Evolutionary conservation across 2,329 filamentous ascomycete genomes (phyloP), one percentile per base, ranked within the genome.

Genomic region (Fusarium sp.): DNA sequence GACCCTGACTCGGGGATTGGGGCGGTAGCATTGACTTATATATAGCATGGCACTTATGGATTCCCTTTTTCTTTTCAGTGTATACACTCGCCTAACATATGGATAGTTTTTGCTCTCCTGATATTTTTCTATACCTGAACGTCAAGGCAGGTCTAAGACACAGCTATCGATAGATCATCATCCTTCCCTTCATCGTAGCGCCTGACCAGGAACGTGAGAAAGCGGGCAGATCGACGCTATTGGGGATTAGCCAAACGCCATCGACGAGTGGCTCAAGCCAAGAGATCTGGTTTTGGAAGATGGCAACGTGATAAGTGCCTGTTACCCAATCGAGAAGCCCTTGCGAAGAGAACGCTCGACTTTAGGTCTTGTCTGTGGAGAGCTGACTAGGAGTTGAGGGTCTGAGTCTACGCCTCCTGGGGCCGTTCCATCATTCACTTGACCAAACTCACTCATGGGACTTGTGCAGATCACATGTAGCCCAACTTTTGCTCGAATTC

Each of bases 191-290:
- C 14, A 36, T n/a, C 13, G 35, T 59, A 59, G 56, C 36, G 48
- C 27, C 35, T 53, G 19, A 15, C 37, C 54, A 54, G 56, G 54
- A 59, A 59, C 56, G 37, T 36, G 41, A 59, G 39, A 36, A 33
- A 19, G 15, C 37, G 38, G 35, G 27, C 23, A 43, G 54, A 47
- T 47, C 32, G 21, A 37, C 25, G 36, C 25, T 43, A 10, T 36
- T 31, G 21, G 15, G 15, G 27, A 33, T 39, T 42, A 19, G 36
- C 9, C 29, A 36, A 19, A n/a, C 29, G 10, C 29, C 25, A 52
- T 41, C n/a, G 2, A 19, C 31, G 37, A 19, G 9, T 42, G 19
- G 35, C 21, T 48, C 5, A 11, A 31, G 17, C n/a, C 38, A 32
- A 23, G 13, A 13, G 11, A 11, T 32, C 29, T 44, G 37, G 19